These are phyloP conservation scores for Zizania latifolia DNA, from an alignment of 176 grass and related monocot genomes.

Conservation along the genomic window DNA sequence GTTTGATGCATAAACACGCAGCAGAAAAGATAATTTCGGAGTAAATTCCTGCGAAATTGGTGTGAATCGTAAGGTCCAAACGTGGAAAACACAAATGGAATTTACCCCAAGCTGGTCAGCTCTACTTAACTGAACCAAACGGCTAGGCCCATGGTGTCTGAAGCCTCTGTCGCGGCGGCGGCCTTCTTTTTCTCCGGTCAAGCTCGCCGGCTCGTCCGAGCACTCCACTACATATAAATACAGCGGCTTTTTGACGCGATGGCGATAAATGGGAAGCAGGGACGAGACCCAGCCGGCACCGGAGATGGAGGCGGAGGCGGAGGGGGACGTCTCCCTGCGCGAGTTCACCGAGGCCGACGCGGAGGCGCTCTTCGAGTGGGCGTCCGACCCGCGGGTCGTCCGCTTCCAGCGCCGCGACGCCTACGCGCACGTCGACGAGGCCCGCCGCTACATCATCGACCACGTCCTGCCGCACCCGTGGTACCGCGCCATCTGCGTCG, in stretches of 20 bases:
- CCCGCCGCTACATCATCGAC: constrained; percentile 51
- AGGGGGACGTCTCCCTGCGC: constrained; percentile 45
- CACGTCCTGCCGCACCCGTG: constrained; percentile 70
- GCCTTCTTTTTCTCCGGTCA: constrained; percentile 13
- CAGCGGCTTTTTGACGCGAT: not conserved
- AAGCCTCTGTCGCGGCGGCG: not conserved
- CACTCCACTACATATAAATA: not conserved
- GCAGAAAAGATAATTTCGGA: no score
- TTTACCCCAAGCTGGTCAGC: not conserved
- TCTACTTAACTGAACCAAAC: not conserved
- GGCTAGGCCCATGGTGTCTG: not conserved
- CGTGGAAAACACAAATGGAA: no score
- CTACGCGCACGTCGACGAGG: constrained; percentile 27
- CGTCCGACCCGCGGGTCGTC: constrained; percentile 47
- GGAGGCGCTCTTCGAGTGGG: constrained; percentile 61
- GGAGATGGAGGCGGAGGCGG: not conserved
- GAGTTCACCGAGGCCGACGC: constrained; percentile 56
- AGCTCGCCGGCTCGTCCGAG: constrained; percentile 4
- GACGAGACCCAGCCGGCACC: not conserved
- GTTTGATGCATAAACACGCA: no score
- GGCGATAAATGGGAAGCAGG: not conserved
- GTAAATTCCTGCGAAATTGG: no score
- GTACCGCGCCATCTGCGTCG: constrained; percentile 63
- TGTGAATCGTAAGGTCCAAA: no score
- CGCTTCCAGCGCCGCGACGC: constrained; percentile 70